Conservation (phyloP, 139 green algal genomes). For the Chloropicon primus region DNA sequence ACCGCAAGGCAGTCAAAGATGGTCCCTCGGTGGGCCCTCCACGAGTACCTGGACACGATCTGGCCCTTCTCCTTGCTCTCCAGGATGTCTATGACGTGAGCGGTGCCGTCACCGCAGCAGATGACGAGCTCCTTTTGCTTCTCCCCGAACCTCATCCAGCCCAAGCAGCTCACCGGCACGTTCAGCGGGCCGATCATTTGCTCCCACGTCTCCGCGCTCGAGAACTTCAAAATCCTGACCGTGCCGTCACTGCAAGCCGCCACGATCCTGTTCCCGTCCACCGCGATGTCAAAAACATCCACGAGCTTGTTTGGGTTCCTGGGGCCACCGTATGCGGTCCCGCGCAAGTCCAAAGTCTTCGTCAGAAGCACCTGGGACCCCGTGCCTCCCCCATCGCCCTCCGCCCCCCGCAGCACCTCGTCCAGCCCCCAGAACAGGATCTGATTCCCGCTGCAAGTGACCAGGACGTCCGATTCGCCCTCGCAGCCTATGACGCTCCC, state of each 20-base stretch:
- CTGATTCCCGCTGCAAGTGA: background rate
- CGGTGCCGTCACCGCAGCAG: background rate
- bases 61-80: background rate
- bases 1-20: background rate
- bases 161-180: background rate
- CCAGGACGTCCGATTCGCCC: background rate
- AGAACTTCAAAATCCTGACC: background rate
- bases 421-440: background rate
- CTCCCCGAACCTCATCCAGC: background rate
- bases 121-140: background rate
- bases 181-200: background rate
- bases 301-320: background rate
- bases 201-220: background rate
- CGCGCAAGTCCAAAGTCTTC: background rate
- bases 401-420: background rate
- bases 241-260: background rate
- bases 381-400: background rate
- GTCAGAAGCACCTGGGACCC: background rate
- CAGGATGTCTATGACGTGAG: background rate
- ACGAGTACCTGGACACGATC: background rate
- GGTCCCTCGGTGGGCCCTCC: background rate
- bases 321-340: background rate
- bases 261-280: background rate
- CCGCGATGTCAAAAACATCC: background rate
- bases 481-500: background rate